A percentile compares a stretch with the other conserved stretches of the same genome.
Conservation (phyloP, 192 early-diverging fungal genomes). For the Backusella mclennaniae region DNA sequence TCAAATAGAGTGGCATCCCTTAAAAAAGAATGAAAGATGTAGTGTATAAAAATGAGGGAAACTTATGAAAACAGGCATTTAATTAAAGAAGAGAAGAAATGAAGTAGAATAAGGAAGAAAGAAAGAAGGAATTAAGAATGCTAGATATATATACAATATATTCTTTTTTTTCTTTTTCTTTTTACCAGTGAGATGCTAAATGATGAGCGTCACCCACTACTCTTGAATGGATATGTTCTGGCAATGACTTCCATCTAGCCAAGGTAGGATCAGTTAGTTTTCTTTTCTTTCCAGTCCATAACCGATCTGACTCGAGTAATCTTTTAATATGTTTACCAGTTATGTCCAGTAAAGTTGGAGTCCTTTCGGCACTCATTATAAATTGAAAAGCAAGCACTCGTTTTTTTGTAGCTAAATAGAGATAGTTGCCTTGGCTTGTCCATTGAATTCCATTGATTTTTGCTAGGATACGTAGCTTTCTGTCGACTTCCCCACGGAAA, state of each 20-base stretch:
- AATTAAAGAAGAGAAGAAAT: neutral
- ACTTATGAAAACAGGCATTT: neutral
- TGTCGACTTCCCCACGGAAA: conserved; percentile 40
- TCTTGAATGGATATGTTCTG: conserved; percentile 10
- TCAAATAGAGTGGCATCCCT: neutral
- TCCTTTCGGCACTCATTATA: neutral
- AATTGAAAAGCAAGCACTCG: conserved; percentile 43
- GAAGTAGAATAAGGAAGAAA: neutral
- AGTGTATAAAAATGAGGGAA: neutral
- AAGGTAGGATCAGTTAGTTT: conserved; percentile 6
- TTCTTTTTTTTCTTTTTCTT: neutral
- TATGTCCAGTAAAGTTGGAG: neutral
- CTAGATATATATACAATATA: neutral
- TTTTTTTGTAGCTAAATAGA: conserved; percentile 45
- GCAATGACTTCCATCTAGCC: conserved; percentile 1
- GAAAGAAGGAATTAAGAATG: neutral
- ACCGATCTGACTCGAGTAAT: conserved; percentile 4
- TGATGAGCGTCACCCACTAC: neutral
- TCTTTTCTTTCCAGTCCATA: neutral
- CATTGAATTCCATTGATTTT: conserved; percentile 45
- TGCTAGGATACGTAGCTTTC: conserved; percentile 40
- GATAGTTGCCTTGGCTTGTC: conserved; percentile 38
- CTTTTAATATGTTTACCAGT: conserved; percentile 11
- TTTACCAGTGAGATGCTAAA: conserved; percentile 5
- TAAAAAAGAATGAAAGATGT: neutral